Evolutionary conservation across 148 eudicot genomes (phyloP), one percentile per base, ranked within the genome.

Genomic region (Pouteria glomerata): DNA sequence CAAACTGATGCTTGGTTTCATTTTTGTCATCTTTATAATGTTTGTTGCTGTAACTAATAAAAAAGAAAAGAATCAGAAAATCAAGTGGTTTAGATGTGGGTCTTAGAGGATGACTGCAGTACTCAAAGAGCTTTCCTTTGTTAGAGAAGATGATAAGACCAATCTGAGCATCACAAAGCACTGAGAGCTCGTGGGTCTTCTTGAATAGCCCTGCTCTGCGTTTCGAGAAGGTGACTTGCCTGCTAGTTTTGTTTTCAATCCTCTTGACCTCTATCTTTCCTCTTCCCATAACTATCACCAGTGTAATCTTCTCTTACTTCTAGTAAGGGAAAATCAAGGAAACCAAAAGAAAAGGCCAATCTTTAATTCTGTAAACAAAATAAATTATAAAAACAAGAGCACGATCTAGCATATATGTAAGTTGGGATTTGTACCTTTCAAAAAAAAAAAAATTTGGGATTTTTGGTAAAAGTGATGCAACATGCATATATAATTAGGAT

Each of bases 161-260:
- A 52, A 92, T 85, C 64, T 90, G 96, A 18, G 89, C 93, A 68
- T 92, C 97, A 71, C 97, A 92, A 18, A 93, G 90, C 39, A 90
- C 84, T 0, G 93, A 77, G 29, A 93, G 86, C 55, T 93, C 98
- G 47, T 83, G 81, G 0, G 98, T 89, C 73, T 92, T 91, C 88
- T 91, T 91, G 39, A 91, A 18, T 2, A 89, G 80, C 4, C 97
- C 97, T n/a, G 77, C 63, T 63, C 97, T 68, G 8, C 97, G 71
- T 74, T 91, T 91, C 23, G 97, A 91, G 63, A 89, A 91, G 1
- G 97, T 89, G 21, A 91, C 97, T 72, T 91, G 97, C 71, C 97
- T 85, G 72, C 90, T 89, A 0, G 97, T 91, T 23, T 80, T 80
- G 80, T 91, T 91, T 72, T 91, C 97, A 10, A 91, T 91, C 79